Evolutionary conservation across 2,329 filamentous ascomycete genomes (phyloP), one percentile per base, ranked within the genome.

Genomic region (Zelopaecilomyces penicillatus): DNA sequence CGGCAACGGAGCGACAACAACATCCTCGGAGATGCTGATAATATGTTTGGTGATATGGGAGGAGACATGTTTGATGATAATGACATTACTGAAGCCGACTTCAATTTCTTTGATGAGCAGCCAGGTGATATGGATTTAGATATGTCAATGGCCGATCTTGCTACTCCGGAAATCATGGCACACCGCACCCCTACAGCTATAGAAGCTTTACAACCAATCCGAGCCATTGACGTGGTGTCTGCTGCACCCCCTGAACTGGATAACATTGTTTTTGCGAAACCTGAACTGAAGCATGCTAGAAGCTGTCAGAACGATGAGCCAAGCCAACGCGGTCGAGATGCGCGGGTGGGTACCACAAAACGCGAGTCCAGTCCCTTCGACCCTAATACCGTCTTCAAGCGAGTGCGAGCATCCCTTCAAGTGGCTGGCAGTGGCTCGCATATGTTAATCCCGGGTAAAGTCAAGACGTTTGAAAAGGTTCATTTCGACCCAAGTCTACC

Each of bases 1-100:
- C 64, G 67, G 37, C 70, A 74, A 39, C 68, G 69, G 6, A 61
- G 57, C 5, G 64, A 68, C 19, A 58, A 61, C 38, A 66, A 67
- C 30, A 57, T 71, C 26, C 67, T 73, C 5, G 60, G 63, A 30
- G 74, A 74, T 27, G 67, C 73, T 6, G 76, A 78, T 30, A 72
- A 83, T 53, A 66, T 87, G 5, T 86, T 87, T 56, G 82, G 75
- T 19, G 83, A 86, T 44, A 71, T 85, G 52, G 80, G 80, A 9
- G 77, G 75, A 6, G 82, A 87, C 52, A 76, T 83, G 52, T 87
- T 87, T 62, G 80, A 75, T n/a, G 77, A 81, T n/a, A 75, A 79
- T 50, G 78, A 81, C 52, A 73, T 91, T n/a, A 89, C 83, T 1
- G 87, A 93, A 53, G 85, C 80, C 5, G 87, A 93, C 57, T 91